These are phyloP conservation scores for Penicillium coprophilum DNA, from an alignment of 495 filamentous ascomycete genomes.

Conservation along the genomic window DNA sequence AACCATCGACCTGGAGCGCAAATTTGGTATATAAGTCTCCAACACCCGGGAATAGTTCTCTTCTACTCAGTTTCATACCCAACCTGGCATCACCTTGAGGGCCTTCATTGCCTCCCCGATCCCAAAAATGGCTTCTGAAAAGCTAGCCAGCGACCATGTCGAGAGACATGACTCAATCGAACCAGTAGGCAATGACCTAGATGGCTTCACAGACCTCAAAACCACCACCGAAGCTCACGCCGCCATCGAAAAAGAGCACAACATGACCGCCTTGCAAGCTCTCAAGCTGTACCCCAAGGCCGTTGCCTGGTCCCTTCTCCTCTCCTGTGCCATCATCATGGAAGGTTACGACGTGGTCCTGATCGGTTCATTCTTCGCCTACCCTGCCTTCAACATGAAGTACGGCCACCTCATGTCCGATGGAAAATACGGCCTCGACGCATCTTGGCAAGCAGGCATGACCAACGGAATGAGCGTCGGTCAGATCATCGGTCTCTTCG, in stretches of 20 bases:
- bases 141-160: conserved; percentile 6
- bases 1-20: background rate
- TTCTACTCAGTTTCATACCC: background rate
- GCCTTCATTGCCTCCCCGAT: background rate
- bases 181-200: background rate
- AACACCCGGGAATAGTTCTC: background rate
- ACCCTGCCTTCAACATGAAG: conserved; percentile 57
- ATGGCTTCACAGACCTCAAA: conserved; percentile 9
- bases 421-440: conserved; percentile 50
- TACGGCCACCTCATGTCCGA: conserved; percentile 57
- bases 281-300: conserved; percentile 54
- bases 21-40: background rate
- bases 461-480: conserved; percentile 62
- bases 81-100: background rate
- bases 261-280: conserved; percentile 40
- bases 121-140: conserved; percentile 6
- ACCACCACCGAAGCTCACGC: conserved; percentile 23
- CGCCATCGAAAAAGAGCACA: conserved; percentile 31
- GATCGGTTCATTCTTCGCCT: conserved; percentile 45
- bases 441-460: conserved; percentile 69
- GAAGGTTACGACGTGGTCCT: conserved; percentile 54
- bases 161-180: conserved; percentile 5
- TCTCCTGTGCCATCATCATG: conserved; percentile 53
- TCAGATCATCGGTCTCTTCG: conserved; percentile 68
- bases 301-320: conserved; percentile 48